A percentile compares a stretch with the other conserved stretches of the same genome.
Evolutionary conservation across 225 moss, liverwort and hornwort species (phyloP).

Genomic region (Sphagnum tenellum): DNA sequence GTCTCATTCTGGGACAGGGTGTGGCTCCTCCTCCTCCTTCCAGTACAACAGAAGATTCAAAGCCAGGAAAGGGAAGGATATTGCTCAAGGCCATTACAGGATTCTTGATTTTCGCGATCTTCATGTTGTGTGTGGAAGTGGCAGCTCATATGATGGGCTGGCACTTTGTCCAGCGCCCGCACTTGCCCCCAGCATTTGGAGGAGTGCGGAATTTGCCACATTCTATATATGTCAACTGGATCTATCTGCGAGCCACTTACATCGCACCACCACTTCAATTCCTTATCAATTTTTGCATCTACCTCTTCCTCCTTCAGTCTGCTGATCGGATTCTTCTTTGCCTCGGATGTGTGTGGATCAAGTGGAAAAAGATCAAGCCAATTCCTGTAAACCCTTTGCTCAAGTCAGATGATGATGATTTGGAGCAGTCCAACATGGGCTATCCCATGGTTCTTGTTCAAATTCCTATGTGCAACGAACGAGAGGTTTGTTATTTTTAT

Average conservation of each 20-base stretch:
- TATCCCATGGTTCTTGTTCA: conserved; percentile 45
- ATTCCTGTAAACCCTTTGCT: conserved; percentile 21
- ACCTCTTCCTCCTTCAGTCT: conserved; percentile 48
- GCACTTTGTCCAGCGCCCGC: conserved; percentile 32
- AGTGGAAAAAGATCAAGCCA: conserved; percentile 25
- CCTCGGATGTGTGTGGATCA: conserved; percentile 48
- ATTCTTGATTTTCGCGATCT: conserved; percentile 44
- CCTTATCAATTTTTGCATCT: conserved; percentile 41
- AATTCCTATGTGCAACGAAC: conserved; percentile 60
- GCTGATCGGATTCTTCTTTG: conserved; percentile 39
- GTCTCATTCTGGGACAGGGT: conserved; percentile 40
- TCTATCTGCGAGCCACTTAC: conserved; percentile 26
- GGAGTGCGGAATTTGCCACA: conserved; percentile 27
- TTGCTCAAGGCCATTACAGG: conserved; percentile 39
- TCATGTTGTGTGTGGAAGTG: conserved; percentile 39
- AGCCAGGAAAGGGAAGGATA: conserved; percentile 11
- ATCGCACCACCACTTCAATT: conserved; percentile 45
- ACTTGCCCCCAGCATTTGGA: conserved; percentile 25
- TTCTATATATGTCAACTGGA: conserved; percentile 30
- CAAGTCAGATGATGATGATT: conserved; percentile 21
- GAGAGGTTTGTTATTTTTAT: conserved; percentile 23
- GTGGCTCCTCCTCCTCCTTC: conserved; percentile 18
- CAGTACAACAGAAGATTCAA: conserved; percentile 11
- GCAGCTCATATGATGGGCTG: conserved; percentile 45
- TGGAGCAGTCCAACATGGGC: conserved; percentile 31